phyloP scores from a whole-genome alignment of 345 rosid species.

The Syzygium oleosum region DNA sequence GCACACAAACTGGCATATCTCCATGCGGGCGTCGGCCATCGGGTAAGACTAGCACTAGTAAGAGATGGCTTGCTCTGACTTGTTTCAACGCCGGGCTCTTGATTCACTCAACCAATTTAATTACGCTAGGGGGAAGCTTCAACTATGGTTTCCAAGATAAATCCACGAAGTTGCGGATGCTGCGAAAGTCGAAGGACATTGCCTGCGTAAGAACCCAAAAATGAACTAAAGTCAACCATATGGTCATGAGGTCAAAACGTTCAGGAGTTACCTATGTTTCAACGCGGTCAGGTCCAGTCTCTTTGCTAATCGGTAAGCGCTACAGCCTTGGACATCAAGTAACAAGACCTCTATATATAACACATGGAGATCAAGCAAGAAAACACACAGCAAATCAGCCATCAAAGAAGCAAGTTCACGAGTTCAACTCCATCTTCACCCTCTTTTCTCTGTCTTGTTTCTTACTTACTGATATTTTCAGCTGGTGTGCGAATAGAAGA shows the following conservation, averaged over 20 bases:
- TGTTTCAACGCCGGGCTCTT: not conserved
- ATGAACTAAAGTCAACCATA: not conserved
- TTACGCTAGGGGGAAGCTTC: not conserved
- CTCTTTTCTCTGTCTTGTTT: not conserved
- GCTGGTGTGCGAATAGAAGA: not conserved
- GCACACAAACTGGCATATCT: no score
- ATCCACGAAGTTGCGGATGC: not conserved
- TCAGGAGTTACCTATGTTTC: not conserved
- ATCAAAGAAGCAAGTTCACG: not conserved
- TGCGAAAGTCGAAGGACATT: not conserved
- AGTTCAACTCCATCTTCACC: not conserved
- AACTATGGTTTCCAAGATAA: not conserved
- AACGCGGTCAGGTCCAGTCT: not conserved
- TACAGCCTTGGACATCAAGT: not conserved
- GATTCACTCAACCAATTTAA: not conserved
- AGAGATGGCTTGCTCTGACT: not conserved
- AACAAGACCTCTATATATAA: not conserved
- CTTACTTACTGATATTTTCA: not conserved
- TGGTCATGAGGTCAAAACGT: not conserved
- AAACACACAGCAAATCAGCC: not conserved
- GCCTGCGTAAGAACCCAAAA: not conserved
- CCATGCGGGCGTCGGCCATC: no score
- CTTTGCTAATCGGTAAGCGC: rapidly evolving
- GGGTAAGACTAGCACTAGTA: not conserved
- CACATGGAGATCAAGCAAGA: not conserved